Conservation (phyloP, 2,329 filamentous ascomycete genomes). For the Parafenestella ontariensis region DNA sequence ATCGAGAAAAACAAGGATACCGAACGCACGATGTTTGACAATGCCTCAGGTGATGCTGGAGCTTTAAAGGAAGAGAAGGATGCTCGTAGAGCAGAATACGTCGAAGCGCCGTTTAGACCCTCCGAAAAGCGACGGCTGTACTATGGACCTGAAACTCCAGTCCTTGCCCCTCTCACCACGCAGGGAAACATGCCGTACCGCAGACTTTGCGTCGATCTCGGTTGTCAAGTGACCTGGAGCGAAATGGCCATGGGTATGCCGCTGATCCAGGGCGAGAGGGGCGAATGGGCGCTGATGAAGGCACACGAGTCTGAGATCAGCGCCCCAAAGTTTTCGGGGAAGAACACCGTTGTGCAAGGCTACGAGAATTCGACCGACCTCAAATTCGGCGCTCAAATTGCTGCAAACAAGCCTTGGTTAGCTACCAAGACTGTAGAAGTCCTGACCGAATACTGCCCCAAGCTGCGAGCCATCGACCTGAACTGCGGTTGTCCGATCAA, state of each 20-base stretch:
- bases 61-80: conserved; percentile 49
- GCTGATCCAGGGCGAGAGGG: conserved; percentile 85
- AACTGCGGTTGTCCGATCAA: conserved; percentile 99
- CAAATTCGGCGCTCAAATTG: conserved; percentile 91
- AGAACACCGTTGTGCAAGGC: conserved; percentile 67
- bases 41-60: conserved; percentile 44
- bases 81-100: conserved; percentile 79
- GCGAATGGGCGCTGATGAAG: conserved; percentile 95
- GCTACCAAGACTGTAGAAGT: conserved; percentile 88
- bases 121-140: conserved; percentile 95
- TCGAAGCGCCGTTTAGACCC: conserved; percentile 85
- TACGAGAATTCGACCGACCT: conserved; percentile 86
- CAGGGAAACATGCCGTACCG: conserved; percentile 97
- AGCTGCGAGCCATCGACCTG: conserved; percentile 88
- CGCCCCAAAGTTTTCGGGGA: conserved; percentile 71
- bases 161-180: conserved; percentile 92
- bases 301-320: conserved; percentile 83
- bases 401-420: conserved; percentile 89
- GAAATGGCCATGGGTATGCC: conserved; percentile 97
- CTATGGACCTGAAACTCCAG: conserved; percentile 91
- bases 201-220: conserved; percentile 85
- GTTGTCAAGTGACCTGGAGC: conserved; percentile 92
- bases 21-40: conserved; percentile 43
- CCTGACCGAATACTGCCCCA: conserved; percentile 76
- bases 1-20: conserved; percentile 68